phyloP scores from a whole-genome alignment of 2,329 filamentous ascomycete species.

The Amauroascus niger region DNA sequence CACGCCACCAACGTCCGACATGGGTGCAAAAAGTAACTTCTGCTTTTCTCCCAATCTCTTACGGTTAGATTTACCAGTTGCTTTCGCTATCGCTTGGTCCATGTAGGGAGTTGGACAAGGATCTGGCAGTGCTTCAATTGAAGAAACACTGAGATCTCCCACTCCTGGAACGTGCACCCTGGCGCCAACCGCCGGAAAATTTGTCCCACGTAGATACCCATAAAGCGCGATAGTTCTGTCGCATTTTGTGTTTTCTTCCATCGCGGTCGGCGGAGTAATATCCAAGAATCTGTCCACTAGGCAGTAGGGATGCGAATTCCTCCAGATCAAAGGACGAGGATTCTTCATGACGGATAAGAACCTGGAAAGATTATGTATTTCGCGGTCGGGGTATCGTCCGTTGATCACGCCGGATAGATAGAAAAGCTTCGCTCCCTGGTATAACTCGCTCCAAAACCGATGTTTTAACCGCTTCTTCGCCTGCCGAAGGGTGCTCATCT shows the following conservation, averaged over 20 bases:
- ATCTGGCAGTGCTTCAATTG: slow-evolving; percentile 80
- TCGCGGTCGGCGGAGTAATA: slow-evolving; percentile 81
- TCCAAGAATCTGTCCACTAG: slow-evolving; percentile 91
- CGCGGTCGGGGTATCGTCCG: slow-evolving; percentile 88
- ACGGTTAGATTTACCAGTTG: slow-evolving; percentile 68
- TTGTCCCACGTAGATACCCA: slow-evolving; percentile 88
- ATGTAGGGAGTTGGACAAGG: slow-evolving; percentile 90
- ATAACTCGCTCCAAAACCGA: slow-evolving; percentile 91
- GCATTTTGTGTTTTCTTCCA: slow-evolving; percentile 80
- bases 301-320: slow-evolving; percentile 90
- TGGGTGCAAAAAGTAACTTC: slow-evolving; percentile 89
- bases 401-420: slow-evolving; percentile 96
- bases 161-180: slow-evolving; percentile 86
- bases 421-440: slow-evolving; percentile 93
- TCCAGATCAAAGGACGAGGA: slow-evolving; percentile 87
- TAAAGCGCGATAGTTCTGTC: slow-evolving; percentile 86
- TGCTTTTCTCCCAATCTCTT: slow-evolving; percentile 89
- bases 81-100: slow-evolving; percentile 77
- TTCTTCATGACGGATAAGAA: slow-evolving; percentile 99
- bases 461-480: slow-evolving; percentile 96
- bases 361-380: slow-evolving; percentile 87
- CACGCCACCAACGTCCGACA: slow-evolving; percentile 94
- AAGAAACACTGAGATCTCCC: slow-evolving; percentile 74
- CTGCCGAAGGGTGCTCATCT: slow-evolving; percentile 80
- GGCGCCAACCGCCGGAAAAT: slow-evolving; percentile 77